Base-by-base conservation (phyloP, 148 eudicot genomes). In the Drosera capensis region DNA sequence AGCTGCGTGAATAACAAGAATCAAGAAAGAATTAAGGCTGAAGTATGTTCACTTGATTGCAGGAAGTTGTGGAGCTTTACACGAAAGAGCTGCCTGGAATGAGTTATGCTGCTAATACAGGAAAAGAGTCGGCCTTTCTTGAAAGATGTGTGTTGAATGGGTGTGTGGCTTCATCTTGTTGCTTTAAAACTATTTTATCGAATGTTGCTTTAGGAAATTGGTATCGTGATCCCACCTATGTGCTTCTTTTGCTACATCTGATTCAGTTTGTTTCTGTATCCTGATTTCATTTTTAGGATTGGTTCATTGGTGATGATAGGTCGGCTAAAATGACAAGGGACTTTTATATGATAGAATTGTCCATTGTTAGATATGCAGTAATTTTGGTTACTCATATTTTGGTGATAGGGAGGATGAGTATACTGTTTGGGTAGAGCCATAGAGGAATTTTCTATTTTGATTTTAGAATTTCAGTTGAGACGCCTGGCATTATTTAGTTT, bases 31-130 rank as follows among this genome's bases (percentile, higher is more conserved):
- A 34, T 9, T 13, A 34, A 4, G 38, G 30, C 26, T 7, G 7
- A 13, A 3, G 17, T 25, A 9, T 25, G 12, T 20, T 30, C 45
- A 20, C 16, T 40, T 41, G n/a, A 0, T 49, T 54, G 55, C 77
- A 87, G 96, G 88, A 87, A 29, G 68, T 65, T 20, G 20, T 79
- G 57, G 54, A 45, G 43, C 36, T 82, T 11, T 87, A 87, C 70
- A 49, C 8, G 50, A 66, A 67, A 65, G 94, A 86, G 65, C 73
- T 82, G 31, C 96, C 96, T 21, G 67, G 73, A 21, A 86, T 86
- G 96, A 87, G 68, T 40, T 82, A 66, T 73, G 96, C 96, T 44
- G 84, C 94, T 11, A 87, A 87, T 60, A 87, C 96, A 14, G 94
- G 96, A 62, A 87, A 87, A 55, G 67, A 79, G 54, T 79, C 96